Evolutionary conservation across 768 basidiomycete genomes (phyloP).

Genomic region (Coprinellus micaceus): DNA sequence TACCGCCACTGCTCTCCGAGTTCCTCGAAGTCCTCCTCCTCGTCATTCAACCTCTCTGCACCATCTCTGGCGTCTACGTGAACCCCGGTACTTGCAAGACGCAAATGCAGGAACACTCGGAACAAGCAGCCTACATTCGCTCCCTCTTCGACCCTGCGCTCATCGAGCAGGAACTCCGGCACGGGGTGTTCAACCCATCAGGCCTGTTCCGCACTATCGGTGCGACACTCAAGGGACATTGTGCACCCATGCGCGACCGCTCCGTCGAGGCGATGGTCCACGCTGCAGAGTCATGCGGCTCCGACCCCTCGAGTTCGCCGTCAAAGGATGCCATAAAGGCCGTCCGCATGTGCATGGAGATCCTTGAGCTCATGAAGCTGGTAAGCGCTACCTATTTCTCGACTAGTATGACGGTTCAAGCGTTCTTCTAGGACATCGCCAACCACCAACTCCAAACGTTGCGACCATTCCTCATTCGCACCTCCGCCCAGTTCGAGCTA

Average conservation of each 20-base stretch:
- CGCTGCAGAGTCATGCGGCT: slow-evolving; percentile 56
- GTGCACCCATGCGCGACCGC: slow-evolving; percentile 88
- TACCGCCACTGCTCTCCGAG: slow-evolving; percentile 65
- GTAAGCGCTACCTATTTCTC: slow-evolving; percentile 40
- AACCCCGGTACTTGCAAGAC: slow-evolving; percentile 56
- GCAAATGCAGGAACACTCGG: slow-evolving; percentile 59
- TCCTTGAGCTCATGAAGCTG: slow-evolving; percentile 93
- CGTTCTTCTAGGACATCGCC: slow-evolving; percentile 74
- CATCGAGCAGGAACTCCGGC: slow-evolving; percentile 78
- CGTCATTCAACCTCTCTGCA: slow-evolving; percentile 79
- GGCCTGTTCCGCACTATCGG: slow-evolving; percentile 78
- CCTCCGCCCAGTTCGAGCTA: slow-evolving; percentile 76
- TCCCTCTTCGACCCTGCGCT: slow-evolving; percentile 78
- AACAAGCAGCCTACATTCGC: slow-evolving; percentile 63
- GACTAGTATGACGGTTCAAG: slow-evolving; percentile 14
- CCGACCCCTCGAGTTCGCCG: slow-evolving; percentile 45
- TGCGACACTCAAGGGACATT: slow-evolving; percentile 80
- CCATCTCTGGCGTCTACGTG: slow-evolving; percentile 55
- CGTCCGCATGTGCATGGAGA: slow-evolving; percentile 80
- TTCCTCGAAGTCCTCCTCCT: slow-evolving; percentile 78
- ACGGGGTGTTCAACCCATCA: slow-evolving; percentile 73
- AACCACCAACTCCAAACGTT: slow-evolving; percentile 92
- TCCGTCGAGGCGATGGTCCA: slow-evolving; percentile 82
- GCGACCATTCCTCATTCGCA: slow-evolving; percentile 84
- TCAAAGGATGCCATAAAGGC: slow-evolving; percentile 68